Base-by-base conservation (phyloP, 129 eudicot species). In the Arctium minus region DNA sequence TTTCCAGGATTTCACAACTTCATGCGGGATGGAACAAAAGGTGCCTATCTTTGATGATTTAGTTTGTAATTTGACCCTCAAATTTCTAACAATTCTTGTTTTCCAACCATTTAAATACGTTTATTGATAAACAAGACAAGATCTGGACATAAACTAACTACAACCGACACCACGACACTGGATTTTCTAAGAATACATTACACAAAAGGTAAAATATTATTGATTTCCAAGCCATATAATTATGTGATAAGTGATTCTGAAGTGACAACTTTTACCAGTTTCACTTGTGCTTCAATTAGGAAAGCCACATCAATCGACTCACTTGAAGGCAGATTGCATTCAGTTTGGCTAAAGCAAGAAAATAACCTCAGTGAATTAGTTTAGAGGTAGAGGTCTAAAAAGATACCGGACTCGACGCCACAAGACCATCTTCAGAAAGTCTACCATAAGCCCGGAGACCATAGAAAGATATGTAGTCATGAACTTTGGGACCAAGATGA, bases 381-480 rank as follows among this genome's bases (percentile, higher is more conserved):
- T 83, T 44, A 53, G 32, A 64, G 27, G 13, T 42, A 77, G 27
- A 9, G 11, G 64, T 76, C 71, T 11, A 46, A 37, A 69, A 56
- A 11, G 72, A 27, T 93, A 96, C 99, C 97, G 92, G 99, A 74
- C 99, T 96, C 79, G 93, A 78, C 72, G 97, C 98, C 44, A 93
- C 84, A 74, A 90, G 98, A 77, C 98, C 98, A 22, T 90, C 99
- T 77, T 90, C 89, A 64, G 88, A 90, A 85, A 96, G 93, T 88
- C 84, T 88, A 46, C 98, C 99, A 86, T 96, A 89, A 77, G 99
- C 89, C 73, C 99, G 86, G 36, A 96, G 94, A 84, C 99, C 99
- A 89, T 93, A 96, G 78, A 96, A 93, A n/a, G 99, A 96, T 81
- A 96, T 87, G 76, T 93, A 96, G 74, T 96, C 99, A 81, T 96